These are phyloP conservation scores for Cucumis variabilis DNA, from an alignment of 331 rosid genomes.

Conservation along the genomic window DNA sequence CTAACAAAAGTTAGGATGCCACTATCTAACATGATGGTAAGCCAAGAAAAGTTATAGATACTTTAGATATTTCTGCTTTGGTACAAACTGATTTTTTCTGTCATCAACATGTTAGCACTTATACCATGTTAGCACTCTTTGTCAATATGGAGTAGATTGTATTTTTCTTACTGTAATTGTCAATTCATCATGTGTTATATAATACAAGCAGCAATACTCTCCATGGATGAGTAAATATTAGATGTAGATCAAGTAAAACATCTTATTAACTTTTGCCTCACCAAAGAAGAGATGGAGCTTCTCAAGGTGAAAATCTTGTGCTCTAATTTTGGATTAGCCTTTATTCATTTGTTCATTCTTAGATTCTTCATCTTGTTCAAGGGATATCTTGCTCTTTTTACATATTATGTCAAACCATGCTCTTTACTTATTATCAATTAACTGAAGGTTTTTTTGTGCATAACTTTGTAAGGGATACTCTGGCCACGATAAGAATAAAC, in stretches of 20 bases:
- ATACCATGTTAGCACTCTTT: not conserved
- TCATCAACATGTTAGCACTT: constrained; percentile 22
- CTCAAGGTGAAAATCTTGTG: constrained; percentile 70
- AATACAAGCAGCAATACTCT: constrained; percentile 88
- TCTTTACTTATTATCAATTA: constrained; percentile 31
- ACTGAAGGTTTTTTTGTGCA: constrained; percentile 43
- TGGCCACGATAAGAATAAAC: constrained; percentile 82
- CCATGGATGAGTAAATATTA: constrained; percentile 89
- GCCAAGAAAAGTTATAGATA: constrained; percentile 28
- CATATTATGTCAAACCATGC: constrained; percentile 25
- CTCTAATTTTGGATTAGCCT: not conserved
- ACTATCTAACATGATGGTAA: constrained; percentile 99
- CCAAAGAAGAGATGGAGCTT: constrained; percentile 99
- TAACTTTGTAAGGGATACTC: constrained; percentile 67
- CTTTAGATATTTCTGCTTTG: not conserved
- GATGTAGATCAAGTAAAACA: constrained; percentile 97
- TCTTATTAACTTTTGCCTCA: constrained; percentile 96
- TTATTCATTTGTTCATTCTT: constrained; percentile 30
- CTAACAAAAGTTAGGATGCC: constrained; percentile 99
- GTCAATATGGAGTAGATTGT: not conserved
- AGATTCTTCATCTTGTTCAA: constrained; percentile 32
- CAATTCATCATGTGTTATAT: not conserved
- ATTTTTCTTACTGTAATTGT: constrained; percentile 1
- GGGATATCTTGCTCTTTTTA: not conserved
- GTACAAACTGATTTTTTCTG: constrained; percentile 21